These are phyloP conservation scores for Protoeuglena noctilucae DNA, from an alignment of 139 green algal species.

Conservation along the genomic window DNA sequence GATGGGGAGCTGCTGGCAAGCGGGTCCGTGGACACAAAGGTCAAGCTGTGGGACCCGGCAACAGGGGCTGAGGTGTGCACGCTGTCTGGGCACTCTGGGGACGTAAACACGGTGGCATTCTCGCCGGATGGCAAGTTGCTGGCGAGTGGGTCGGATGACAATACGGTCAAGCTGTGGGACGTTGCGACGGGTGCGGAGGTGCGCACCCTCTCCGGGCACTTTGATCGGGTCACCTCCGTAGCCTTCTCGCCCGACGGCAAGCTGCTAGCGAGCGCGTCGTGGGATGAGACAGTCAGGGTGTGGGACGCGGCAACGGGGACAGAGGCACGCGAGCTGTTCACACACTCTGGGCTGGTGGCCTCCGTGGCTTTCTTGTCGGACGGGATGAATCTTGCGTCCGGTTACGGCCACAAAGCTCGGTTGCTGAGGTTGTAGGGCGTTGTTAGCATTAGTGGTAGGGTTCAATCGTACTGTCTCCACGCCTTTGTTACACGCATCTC, in stretches of 20 bases:
- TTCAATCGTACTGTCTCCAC: too few species aligned
- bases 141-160: conserved; percentile 62
- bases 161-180: conserved; percentile 78
- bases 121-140: conserved; percentile 52
- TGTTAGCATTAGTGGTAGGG: too few species aligned
- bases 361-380: conserved; percentile 63
- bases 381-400: too few species aligned
- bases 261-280: conserved; percentile 47
- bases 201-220: conserved; percentile 59
- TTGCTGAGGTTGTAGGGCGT: too few species aligned
- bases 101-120: too few species aligned
- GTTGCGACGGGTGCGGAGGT: conserved; percentile 52
- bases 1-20: conserved; percentile 51
- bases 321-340: conserved; percentile 37
- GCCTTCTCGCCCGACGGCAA: conserved; percentile 53
- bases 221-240: conserved; percentile 65
- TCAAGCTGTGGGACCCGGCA: conserved; percentile 67
- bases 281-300: conserved; percentile 58
- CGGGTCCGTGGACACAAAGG: conserved; percentile 60
- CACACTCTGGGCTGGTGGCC: conserved; percentile 40
- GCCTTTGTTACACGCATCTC: too few species aligned
- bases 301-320: conserved; percentile 59
- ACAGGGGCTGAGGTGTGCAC: too few species aligned
- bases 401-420: too few species aligned
- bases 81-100: too few species aligned